Evolutionary conservation across 2,329 filamentous ascomycete species (phyloP).

Genomic region (Colletotrichum filicis): DNA sequence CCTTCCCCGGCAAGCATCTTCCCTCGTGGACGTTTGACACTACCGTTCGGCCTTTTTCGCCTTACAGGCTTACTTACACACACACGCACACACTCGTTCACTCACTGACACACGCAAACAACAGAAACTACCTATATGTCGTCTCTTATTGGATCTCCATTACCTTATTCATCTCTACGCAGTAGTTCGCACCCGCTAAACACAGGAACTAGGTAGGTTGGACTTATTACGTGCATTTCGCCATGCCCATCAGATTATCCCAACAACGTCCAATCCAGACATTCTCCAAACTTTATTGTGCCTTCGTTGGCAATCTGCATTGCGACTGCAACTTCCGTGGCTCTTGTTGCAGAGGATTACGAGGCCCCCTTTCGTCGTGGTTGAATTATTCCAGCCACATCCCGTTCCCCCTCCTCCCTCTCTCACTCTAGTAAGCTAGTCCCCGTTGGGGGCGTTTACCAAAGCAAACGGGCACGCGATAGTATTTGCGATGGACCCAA

Average conservation of each 20-base stretch:
- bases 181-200: background rate
- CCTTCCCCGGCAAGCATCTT: background rate
- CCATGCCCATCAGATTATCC: background rate
- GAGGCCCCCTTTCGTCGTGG: background rate
- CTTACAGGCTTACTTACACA: background rate
- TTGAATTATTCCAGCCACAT: no score
- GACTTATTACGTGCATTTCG: background rate
- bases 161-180: background rate
- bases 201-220: no score
- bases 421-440: background rate
- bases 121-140: constrained; percentile 5
- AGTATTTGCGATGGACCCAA: background rate
- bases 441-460: background rate
- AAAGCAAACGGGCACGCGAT: background rate
- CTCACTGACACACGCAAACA: no score
- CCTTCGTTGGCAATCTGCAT: constrained; percentile 9
- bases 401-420: no score
- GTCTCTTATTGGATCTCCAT: constrained; percentile 10
- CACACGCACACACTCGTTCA: background rate
- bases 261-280: constrained; percentile 6
- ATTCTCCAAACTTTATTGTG: background rate
- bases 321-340: background rate
- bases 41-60: background rate
- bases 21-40: background rate
- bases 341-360: background rate